Percentiles rank a stretch among this genome's conserved stretches.
These are phyloP conservation scores for Rosa hybrid DNA, from an alignment of 331 rosid species.

Conservation along the genomic window DNA sequence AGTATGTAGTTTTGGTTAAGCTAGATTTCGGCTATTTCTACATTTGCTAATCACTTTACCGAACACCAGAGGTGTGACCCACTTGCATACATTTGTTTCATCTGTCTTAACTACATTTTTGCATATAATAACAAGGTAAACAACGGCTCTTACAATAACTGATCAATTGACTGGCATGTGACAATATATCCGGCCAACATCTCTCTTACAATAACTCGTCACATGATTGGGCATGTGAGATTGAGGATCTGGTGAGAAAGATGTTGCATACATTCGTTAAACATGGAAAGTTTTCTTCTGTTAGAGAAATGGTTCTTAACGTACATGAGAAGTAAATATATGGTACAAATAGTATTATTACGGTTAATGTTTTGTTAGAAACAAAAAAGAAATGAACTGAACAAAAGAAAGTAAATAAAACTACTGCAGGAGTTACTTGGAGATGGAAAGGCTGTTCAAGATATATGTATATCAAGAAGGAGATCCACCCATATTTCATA, in stretches of 20 bases:
- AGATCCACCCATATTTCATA: conserved; percentile 34
- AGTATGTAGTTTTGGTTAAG: background rate
- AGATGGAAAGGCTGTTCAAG: conserved; percentile 39
- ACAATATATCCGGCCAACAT: background rate
- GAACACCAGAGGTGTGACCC: no score
- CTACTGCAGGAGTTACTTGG: conserved; percentile 29
- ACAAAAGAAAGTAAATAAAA: background rate
- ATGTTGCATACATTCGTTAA: background rate
- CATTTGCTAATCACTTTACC: background rate
- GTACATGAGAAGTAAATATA: background rate
- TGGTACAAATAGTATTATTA: background rate
- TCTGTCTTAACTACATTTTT: background rate
- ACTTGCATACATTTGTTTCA: background rate
- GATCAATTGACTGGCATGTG: background rate
- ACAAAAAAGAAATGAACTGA: background rate
- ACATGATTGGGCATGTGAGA: background rate
- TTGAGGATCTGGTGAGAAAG: background rate
- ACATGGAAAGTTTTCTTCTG: background rate
- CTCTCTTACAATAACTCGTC: background rate
- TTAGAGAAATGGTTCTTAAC: background rate
- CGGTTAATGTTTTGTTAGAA: background rate
- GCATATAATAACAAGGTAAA: background rate
- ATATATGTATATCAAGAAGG: conserved; percentile 40
- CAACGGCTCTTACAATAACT: no score
- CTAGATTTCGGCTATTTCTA: background rate